Evolutionary conservation across 352 stramenopile genomes (phyloP).

Genomic region (Phytophthora cactorum): DNA sequence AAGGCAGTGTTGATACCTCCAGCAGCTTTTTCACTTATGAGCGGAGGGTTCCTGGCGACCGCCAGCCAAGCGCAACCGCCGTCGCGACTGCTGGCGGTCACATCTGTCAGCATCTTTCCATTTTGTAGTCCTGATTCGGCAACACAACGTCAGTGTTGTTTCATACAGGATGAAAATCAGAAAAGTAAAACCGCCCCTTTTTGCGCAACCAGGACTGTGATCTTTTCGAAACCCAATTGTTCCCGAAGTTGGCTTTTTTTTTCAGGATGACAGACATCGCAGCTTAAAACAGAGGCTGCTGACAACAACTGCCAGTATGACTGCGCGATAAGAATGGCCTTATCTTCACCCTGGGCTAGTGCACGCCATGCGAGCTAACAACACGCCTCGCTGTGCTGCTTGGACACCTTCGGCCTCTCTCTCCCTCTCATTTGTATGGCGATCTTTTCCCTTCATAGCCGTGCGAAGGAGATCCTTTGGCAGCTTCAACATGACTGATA

Average conservation of each 20-base stretch:
- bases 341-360: not conserved
- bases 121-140: conserved; percentile 20
- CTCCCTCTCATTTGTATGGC: conserved; percentile 15
- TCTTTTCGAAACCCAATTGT: conserved; percentile 14
- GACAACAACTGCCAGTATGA: not conserved
- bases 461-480: conserved; percentile 7
- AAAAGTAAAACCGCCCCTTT: not conserved
- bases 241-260: not conserved
- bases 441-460: conserved; percentile 11
- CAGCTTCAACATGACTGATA: conserved; percentile 24
- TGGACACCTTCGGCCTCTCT: conserved; percentile 10
- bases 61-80: conserved; percentile 19
- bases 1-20: not conserved
- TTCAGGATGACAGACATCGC: not conserved
- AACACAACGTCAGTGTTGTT: conserved; percentile 8
- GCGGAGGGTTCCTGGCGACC: conserved; percentile 5
- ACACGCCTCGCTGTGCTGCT: not conserved
- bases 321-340: conserved; percentile 15
- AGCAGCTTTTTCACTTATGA: conserved; percentile 37
- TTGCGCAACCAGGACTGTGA: conserved; percentile 18
- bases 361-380: not conserved
- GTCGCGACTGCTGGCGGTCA: conserved; percentile 26
- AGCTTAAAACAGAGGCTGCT: not conserved
- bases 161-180: not conserved
- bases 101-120: conserved; percentile 33